Evolutionary conservation across 352 stramenopile genomes (phyloP).

Genomic region (Phytophthora litchii): DNA sequence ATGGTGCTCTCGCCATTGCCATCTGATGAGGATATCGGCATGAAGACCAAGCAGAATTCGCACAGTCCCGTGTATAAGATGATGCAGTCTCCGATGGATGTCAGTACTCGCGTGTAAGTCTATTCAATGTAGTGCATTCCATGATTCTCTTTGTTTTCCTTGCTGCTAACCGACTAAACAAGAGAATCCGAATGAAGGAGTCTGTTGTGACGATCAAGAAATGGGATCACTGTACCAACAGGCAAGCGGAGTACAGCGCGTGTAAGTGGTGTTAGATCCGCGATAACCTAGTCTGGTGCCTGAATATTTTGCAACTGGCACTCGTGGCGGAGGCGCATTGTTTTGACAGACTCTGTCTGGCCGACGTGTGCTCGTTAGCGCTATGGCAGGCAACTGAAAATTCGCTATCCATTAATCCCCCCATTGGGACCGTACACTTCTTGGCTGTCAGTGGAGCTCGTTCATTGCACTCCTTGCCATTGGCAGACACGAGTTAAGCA

Average conservation of each 20-base stretch:
- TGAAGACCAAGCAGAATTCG: slow-evolving; percentile 13
- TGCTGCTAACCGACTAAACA: too few relatives aligned
- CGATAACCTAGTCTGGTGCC: not conserved
- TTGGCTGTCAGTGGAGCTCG: slow-evolving; percentile 3
- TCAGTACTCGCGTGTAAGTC: slow-evolving; percentile 22
- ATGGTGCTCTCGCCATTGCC: slow-evolving; percentile 24
- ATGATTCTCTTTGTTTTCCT: too few relatives aligned
- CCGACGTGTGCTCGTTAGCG: slow-evolving; percentile 8
- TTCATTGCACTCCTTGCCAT: slow-evolving; percentile 3
- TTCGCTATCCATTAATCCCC: slow-evolving; percentile 22
- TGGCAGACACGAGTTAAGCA: slow-evolving; percentile 9
- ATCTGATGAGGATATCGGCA: slow-evolving; percentile 1
- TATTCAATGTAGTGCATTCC: too few relatives aligned
- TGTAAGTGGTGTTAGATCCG: too few relatives aligned
- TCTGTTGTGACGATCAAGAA: too few relatives aligned
- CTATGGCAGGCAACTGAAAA: slow-evolving; percentile 17
- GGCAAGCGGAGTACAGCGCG: too few relatives aligned
- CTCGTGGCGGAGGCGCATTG: slow-evolving; percentile 5
- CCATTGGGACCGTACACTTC: slow-evolving; percentile 16
- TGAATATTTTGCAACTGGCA: slow-evolving; percentile 16
- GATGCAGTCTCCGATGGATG: slow-evolving; percentile 28
- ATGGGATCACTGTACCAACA: too few relatives aligned
- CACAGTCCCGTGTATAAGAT: slow-evolving; percentile 33
- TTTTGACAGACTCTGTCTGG: not conserved
- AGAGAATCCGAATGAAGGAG: too few relatives aligned